phyloP scores from a whole-genome alignment of 2,329 filamentous ascomycete genomes.

The Venturia effusa region DNA sequence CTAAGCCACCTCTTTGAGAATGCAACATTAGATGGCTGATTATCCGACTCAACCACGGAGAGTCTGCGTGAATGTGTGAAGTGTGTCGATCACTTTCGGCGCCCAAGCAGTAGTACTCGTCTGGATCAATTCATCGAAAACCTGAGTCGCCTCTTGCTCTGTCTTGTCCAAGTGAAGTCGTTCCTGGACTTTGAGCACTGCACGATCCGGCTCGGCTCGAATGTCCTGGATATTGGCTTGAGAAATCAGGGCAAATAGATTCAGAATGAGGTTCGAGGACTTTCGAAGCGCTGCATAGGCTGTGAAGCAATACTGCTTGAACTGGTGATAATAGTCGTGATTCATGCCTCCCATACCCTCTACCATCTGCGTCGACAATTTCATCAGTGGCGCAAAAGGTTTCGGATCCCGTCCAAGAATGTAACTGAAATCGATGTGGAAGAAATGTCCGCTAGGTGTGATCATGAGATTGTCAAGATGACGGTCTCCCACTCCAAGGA shows the following conservation, averaged over 20 bases:
- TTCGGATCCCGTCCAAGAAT: slow-evolving; percentile 96
- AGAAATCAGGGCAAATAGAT: slow-evolving; percentile 93
- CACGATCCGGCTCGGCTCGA: slow-evolving; percentile 82
- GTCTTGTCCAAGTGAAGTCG: slow-evolving; percentile 83
- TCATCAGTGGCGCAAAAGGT: slow-evolving; percentile 94
- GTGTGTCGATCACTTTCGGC: slow-evolving; percentile 85
- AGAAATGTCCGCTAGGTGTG: slow-evolving; percentile 84
- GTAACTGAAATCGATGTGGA: slow-evolving; percentile 97
- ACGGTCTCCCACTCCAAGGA: slow-evolving; percentile 88
- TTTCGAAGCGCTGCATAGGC: slow-evolving; percentile 88
- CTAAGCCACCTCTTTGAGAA: too few species aligned
- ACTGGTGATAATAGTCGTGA: slow-evolving; percentile 72
- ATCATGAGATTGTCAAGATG: slow-evolving; percentile 93
- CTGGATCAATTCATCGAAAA: slow-evolving; percentile 82
- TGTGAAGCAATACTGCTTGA: slow-evolving; percentile 93
- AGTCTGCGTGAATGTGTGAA: slow-evolving; percentile 85
- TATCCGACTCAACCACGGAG: neutral
- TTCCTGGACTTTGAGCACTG: slow-evolving; percentile 89
- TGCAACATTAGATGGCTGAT: neutral
- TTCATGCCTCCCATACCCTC: slow-evolving; percentile 89
- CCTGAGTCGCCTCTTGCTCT: slow-evolving; percentile 82
- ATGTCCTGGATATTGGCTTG: slow-evolving; percentile 97
- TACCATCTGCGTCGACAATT: slow-evolving; percentile 95
- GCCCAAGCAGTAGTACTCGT: slow-evolving; percentile 84
- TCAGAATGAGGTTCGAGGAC: slow-evolving; percentile 80